Evolutionary conservation across 2,329 filamentous ascomycete genomes (phyloP), one percentile per base, ranked within the genome.

Genomic region (Xylaria sp.): DNA sequence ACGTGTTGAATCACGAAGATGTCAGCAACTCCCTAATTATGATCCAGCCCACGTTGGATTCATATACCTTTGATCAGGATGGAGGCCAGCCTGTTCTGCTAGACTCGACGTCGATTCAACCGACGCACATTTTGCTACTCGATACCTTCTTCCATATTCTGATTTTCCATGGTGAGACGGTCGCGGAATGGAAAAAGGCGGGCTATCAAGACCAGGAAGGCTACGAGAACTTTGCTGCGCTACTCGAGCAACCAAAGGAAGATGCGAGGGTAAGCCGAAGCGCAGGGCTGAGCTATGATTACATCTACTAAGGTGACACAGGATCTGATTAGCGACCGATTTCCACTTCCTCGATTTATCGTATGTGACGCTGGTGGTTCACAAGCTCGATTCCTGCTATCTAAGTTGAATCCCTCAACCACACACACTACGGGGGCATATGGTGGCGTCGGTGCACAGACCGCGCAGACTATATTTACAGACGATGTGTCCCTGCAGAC

Each of bases 121-220:
- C 93, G 9, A 91, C 93, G 21, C 96, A 97, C 62, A 91, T 98
- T 63, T 85, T 99, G 52, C 87, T 99, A 10, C 88, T 99, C 57
- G 95, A 99, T 73, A 98, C 95, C 0, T 99, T 99, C 83, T 99
- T 99, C 86, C 95, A 99, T 76, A 99, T 99, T 64, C 87, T 99
- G 57, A 99, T 99, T 71, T 99, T 98, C 86, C 93, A 99, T 72
- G 95, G 95, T 65, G 94, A 99, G 82, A 98, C 94, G 0, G 91
- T 98, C 77, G 95, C 95, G 0, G 93, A 97, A 75, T 99, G 95
- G 95, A 89, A 93, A 68, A 98, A 99, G 78, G 93, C 93, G 17
- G 95, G 95, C 1, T 99, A 99, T 74, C 95, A 99, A 70, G 93
- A 97, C 2, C 94, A 98, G 77, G 94, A 97, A 74, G 95, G 95